Percentiles rank a stretch among this genome's conserved stretches.
Conservation (phyloP, 2,329 filamentous ascomycete species). For the Diaporthe aspalathi region DNA sequence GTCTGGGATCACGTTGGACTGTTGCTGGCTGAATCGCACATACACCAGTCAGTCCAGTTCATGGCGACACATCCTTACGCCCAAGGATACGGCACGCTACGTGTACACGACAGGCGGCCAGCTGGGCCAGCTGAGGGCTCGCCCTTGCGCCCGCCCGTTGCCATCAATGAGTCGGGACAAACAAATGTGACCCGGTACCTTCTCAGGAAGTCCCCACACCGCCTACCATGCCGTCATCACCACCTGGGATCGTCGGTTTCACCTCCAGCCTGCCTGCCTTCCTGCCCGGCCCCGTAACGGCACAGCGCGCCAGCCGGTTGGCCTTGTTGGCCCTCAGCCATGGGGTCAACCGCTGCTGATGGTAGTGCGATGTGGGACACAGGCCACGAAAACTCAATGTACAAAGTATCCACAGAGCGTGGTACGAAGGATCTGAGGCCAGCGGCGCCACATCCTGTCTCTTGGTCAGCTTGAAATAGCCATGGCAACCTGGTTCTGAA, state of each 20-base stretch:
- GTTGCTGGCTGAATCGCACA: constrained; percentile 22
- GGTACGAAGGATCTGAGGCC: constrained; percentile 23
- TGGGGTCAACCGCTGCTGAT: background rate
- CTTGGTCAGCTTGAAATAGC: constrained; percentile 1
- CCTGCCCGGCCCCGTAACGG: background rate
- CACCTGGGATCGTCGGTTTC: constrained; percentile 12
- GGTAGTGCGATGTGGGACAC: background rate
- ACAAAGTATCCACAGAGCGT: background rate
- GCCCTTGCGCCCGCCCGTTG: constrained; percentile 6
- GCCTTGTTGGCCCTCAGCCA: background rate
- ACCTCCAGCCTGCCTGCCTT: background rate
- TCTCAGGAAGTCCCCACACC: constrained; percentile 17
- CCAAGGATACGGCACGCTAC: background rate
- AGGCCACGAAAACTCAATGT: background rate
- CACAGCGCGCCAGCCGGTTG: constrained; percentile 4
- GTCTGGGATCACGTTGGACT: constrained; percentile 7
- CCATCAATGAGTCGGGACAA: constrained; percentile 26
- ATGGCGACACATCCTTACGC: constrained; percentile 11
- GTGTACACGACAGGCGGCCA: background rate
- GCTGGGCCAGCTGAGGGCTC: background rate
- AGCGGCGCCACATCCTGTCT: constrained; percentile 18
- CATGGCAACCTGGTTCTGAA: background rate
- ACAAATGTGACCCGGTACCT: constrained; percentile 10
- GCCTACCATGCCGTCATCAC: constrained; percentile 10
- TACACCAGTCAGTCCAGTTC: background rate